These are phyloP conservation scores for Diophrys appendiculata DNA, from an alignment of 73 alveolate species.

Conservation along the genomic window DNA sequence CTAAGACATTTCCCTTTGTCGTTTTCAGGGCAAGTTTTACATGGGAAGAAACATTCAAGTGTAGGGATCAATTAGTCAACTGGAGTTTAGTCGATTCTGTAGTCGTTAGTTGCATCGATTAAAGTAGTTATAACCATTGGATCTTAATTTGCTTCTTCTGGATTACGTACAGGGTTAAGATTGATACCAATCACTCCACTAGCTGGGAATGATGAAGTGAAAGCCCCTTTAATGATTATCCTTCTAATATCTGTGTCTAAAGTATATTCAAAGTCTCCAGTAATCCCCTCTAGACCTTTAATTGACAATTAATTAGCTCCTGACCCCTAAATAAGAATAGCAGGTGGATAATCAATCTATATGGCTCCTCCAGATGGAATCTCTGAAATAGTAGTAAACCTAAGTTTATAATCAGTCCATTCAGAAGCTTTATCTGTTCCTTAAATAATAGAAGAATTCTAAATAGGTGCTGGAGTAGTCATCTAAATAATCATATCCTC, in stretches of 20 bases:
- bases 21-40: slow-evolving; percentile 48
- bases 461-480: background rate
- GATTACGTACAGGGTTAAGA: background rate
- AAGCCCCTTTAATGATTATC: background rate
- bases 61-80: slow-evolving; percentile 46
- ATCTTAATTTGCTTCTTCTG: background rate
- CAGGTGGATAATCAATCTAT: background rate
- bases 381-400: slow-evolving; percentile 4
- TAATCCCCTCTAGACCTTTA: background rate
- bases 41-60: slow-evolving; percentile 54
- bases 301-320: background rate
- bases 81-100: slow-evolving; percentile 25
- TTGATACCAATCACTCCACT: background rate
- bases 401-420: slow-evolving; percentile 4
- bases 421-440: slow-evolving; percentile 8
- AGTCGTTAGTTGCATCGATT: background rate
- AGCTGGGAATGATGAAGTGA: background rate
- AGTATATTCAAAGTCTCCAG: background rate
- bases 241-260: background rate
- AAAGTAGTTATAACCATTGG: background rate
- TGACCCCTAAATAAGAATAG: background rate
- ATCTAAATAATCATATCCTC: too few relatives aligned
- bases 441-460: background rate
- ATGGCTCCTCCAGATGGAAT: slow-evolving; percentile 10
- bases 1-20: background rate